These are phyloP conservation scores for Lablab purpureus DNA, from an alignment of 306 rosid genomes.

Conservation along the genomic window DNA sequence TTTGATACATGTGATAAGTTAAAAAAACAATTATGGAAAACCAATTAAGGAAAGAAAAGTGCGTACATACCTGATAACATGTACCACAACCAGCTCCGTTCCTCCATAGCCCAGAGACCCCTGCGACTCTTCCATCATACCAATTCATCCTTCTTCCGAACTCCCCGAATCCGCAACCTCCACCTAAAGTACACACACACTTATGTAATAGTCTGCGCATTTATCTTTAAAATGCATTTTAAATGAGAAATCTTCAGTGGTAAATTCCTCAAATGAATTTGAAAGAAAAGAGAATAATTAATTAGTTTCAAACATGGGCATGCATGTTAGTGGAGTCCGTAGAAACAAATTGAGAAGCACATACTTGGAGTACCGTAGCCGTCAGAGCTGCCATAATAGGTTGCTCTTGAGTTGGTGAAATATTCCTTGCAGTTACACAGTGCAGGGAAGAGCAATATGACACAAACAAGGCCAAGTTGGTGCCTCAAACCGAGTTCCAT, in stretches of 20 bases:
- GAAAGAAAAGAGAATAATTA: no score
- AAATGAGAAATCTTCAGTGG: no score
- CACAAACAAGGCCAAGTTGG: conserved; percentile 47
- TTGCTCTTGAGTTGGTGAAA: conserved; percentile 61
- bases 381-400: conserved; percentile 75
- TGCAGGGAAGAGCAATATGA: conserved; percentile 60
- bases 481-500: conserved; percentile 53
- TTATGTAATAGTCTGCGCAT: neutral
- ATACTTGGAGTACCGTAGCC: conserved; percentile 71
- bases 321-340: neutral
- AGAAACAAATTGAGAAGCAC: neutral
- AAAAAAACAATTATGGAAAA: neutral
- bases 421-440: conserved; percentile 55
- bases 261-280: no score
- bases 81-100: conserved; percentile 86
- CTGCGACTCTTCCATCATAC: conserved; percentile 48
- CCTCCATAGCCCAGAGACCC: conserved; percentile 67
- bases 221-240: no score
- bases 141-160: conserved; percentile 64
- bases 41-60: neutral
- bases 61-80: conserved; percentile 70
- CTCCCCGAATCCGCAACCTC: conserved; percentile 91
- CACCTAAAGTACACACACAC: conserved; percentile 51
- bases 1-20: neutral
- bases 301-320: no score